phyloP scores from a whole-genome alignment of 495 filamentous ascomycete genomes.

The Penicillium canescens region DNA sequence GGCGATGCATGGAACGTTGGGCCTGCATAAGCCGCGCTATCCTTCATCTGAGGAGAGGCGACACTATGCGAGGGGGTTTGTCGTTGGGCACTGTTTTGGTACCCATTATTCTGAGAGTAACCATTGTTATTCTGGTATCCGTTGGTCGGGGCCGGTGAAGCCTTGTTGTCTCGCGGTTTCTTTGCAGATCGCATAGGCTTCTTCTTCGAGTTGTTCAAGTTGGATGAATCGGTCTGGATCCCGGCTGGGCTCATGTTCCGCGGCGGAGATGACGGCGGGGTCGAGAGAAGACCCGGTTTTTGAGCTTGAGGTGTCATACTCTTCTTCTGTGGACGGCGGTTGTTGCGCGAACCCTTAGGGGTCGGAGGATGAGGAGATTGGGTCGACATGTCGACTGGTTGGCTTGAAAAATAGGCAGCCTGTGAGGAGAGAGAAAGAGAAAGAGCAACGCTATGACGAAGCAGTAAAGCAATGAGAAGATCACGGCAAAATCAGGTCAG shows the following conservation, averaged over 20 bases:
- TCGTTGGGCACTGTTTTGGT: constrained; percentile 5
- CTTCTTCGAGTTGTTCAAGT: constrained; percentile 38
- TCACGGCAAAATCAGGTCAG: constrained; percentile 19
- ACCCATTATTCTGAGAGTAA: constrained; percentile 8
- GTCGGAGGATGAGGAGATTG: constrained; percentile 41
- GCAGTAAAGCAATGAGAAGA: constrained; percentile 16
- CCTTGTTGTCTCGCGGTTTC: constrained; percentile 34
- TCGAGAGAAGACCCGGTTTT: constrained; percentile 32
- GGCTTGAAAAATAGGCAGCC: constrained; percentile 53
- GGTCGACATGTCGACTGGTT: constrained; percentile 42
- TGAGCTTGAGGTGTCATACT: constrained; percentile 34
- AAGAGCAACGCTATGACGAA: constrained; percentile 18
- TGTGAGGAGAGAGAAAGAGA: constrained; percentile 24
- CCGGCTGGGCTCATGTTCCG: constrained; percentile 36
- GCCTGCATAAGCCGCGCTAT: constrained; percentile 74
- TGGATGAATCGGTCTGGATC: constrained; percentile 33
- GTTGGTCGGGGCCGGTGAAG: constrained; percentile 26
- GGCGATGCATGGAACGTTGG: constrained; percentile 96
- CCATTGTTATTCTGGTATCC: constrained; percentile 8
- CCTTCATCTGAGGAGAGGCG: constrained; percentile 50
- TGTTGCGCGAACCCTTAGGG: constrained; percentile 41
- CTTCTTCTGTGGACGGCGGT: constrained; percentile 38
- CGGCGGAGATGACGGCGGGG: constrained; percentile 48
- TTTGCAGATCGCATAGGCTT: constrained; percentile 38
- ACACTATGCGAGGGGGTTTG: constrained; percentile 29